A percentile compares a stretch with the other conserved stretches of the same genome.
Conservation (phyloP, 768 basidiomycete genomes). For the Boletus rubroflammeus region DNA sequence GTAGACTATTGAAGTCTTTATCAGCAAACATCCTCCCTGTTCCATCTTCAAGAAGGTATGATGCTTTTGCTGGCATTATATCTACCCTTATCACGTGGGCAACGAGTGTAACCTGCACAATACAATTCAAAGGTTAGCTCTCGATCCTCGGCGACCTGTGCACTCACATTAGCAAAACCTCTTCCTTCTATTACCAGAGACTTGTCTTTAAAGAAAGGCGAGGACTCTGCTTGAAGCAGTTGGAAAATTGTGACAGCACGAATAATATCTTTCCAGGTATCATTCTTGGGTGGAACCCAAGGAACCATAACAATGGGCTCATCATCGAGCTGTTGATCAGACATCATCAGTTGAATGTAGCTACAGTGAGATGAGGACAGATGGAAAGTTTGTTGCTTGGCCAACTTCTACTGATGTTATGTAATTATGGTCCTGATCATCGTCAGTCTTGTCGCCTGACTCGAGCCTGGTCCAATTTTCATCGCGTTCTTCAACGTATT, state of each 20-base stretch:
- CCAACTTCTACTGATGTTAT: background rate
- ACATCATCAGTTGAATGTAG: slow-evolving; percentile 4
- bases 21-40: slow-evolving; percentile 26
- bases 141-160: background rate
- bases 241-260: slow-evolving; percentile 59
- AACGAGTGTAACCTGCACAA: slow-evolving; percentile 45
- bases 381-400: background rate
- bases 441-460: too few species aligned
- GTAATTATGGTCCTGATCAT: background rate
- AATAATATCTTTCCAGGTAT: slow-evolving; percentile 10
- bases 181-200: slow-evolving; percentile 46
- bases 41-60: slow-evolving; percentile 38
- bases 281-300: background rate
- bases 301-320: slow-evolving; percentile 2
- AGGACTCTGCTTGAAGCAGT: slow-evolving; percentile 39
- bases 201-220: slow-evolving; percentile 35
- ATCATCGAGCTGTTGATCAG: slow-evolving; percentile 2
- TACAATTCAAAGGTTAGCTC: slow-evolving; percentile 27
- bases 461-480: background rate
- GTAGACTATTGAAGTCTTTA: background rate
- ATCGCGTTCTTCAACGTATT: background rate
- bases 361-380: background rate
- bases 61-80: background rate
- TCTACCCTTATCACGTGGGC: slow-evolving; percentile 36
- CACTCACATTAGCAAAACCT: slow-evolving; percentile 27